phyloP scores from a whole-genome alignment of 2,329 filamentous ascomycete genomes.

The Aspergillus persii region DNA sequence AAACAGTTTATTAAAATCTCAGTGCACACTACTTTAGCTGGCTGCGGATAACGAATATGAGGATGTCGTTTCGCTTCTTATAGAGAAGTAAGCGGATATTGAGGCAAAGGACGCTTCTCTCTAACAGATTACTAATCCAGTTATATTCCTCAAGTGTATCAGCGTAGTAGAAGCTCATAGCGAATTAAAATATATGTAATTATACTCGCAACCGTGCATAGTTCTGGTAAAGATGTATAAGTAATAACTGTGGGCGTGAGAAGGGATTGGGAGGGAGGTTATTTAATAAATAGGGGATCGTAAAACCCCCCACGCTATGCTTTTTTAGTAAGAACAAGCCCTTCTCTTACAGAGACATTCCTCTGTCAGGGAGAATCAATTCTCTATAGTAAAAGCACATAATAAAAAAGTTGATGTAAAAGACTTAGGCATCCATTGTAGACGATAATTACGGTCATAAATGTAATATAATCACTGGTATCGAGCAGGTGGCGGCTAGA shows the following conservation, averaged over 20 bases:
- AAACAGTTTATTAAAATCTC: too few species aligned
- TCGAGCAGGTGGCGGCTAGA: constrained; percentile 13
- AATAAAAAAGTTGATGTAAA: neutral
- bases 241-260: neutral
- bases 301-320: neutral
- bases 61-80: neutral
- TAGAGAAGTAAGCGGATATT: neutral
- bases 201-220: too few species aligned
- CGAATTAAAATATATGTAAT: too few species aligned
- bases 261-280: neutral
- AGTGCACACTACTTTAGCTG: neutral
- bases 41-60: neutral
- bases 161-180: too few species aligned
- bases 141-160: too few species aligned
- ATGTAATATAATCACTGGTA: neutral
- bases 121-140: too few species aligned
- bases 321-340: neutral
- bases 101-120: neutral
- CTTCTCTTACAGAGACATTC: neutral
- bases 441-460: neutral
- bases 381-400: neutral
- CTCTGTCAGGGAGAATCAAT: neutral
- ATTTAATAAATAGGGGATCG: neutral
- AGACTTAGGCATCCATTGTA: neutral
- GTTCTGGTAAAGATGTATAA: neutral